Evolutionary conservation across 176 grass and related monocot genomes (phyloP).

Genomic region (Thalia dealbata): DNA sequence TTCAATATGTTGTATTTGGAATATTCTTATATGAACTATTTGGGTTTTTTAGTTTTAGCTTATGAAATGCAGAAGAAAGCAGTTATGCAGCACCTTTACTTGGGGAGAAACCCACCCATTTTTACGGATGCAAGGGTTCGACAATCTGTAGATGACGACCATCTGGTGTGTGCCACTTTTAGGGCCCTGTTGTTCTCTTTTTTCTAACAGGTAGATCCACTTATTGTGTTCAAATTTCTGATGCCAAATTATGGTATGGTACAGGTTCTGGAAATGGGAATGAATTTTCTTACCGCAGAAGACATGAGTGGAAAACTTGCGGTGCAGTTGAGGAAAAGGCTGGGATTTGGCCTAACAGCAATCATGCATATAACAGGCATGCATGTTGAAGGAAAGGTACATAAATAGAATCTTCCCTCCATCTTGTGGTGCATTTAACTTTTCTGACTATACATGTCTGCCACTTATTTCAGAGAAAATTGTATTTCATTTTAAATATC

Average conservation of each 20-base stretch:
- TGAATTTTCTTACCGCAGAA: slow-evolving; percentile 86
- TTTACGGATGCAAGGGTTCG: slow-evolving; percentile 73
- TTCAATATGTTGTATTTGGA: slow-evolving; percentile 2
- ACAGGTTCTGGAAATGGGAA: slow-evolving; percentile 88
- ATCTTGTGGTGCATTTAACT: not conserved
- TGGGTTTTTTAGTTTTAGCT: not conserved
- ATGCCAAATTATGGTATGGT: not conserved
- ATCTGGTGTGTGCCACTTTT: slow-evolving; percentile 47
- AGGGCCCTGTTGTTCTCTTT: slow-evolving; percentile 14
- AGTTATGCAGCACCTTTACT: slow-evolving; percentile 72
- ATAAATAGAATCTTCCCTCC: not conserved
- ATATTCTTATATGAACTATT: slow-evolving; percentile 11
- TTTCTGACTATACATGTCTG: not conserved
- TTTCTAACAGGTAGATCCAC: not conserved
- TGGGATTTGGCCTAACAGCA: slow-evolving; percentile 76
- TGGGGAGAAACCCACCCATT: slow-evolving; percentile 83
- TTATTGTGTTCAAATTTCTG: not conserved
- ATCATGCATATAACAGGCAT: slow-evolving; percentile 96
- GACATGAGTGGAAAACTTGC: slow-evolving; percentile 90
- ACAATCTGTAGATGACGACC: slow-evolving; percentile 81
- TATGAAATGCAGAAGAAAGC: slow-evolving; percentile 53
- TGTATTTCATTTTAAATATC: too few relatives aligned
- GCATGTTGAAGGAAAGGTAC: slow-evolving; percentile 96
- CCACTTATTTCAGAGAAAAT: too few relatives aligned
- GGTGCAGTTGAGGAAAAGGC: slow-evolving; percentile 56